Base-by-base conservation (phyloP, 2,329 filamentous ascomycete genomes). In the Keithomyces neogunnii region DNA sequence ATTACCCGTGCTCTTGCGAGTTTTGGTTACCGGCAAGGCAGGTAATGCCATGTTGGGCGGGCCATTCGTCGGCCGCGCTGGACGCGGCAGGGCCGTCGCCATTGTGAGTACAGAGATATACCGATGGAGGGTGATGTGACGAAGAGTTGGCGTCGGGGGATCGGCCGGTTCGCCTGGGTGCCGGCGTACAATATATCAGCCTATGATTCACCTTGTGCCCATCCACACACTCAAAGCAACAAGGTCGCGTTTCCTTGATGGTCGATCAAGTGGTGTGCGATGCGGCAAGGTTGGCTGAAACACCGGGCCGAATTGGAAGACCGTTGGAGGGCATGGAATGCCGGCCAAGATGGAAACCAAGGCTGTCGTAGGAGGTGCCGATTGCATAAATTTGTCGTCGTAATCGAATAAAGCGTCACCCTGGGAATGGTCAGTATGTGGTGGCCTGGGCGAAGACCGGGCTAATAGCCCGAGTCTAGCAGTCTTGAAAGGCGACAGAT, bases 1-100 rank as follows among this genome's bases (percentile, higher is more conserved):
- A 53, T 62, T 72, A 50, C 70, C 77, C 51, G 73, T 83, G 67
- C 80, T 85, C 66, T 85, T 88, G 55, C 88, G 80, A 39, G 85
- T 82, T 69, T 89, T 93, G 45, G 76, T 69, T 19, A 87, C 74
- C 31, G 89, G 88, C 46, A 95, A 72, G 43, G 87, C 84, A 43
- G 89, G 88, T 29, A 93, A 73, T 31, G 85, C 81, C 56, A 82
- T 78, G 32, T 81, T 82, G 13, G 89, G 86, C 47, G 89, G 86
- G 53, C 83, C 85, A 60, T 84, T 74, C 7, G 85, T 83, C 30
- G 83, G 78, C 66, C 85, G 79, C 19, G 85, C 78, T 30, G 82
- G 78, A 65, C 82, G 78, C 50, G 86, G 85, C 48, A 88, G 73
- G 43, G 85, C 73, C 50, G 84, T 83, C 53, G 65, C 59, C 66